phyloP scores from a whole-genome alignment of 2,329 filamentous ascomycete genomes.

The Volutella citrinella region DNA sequence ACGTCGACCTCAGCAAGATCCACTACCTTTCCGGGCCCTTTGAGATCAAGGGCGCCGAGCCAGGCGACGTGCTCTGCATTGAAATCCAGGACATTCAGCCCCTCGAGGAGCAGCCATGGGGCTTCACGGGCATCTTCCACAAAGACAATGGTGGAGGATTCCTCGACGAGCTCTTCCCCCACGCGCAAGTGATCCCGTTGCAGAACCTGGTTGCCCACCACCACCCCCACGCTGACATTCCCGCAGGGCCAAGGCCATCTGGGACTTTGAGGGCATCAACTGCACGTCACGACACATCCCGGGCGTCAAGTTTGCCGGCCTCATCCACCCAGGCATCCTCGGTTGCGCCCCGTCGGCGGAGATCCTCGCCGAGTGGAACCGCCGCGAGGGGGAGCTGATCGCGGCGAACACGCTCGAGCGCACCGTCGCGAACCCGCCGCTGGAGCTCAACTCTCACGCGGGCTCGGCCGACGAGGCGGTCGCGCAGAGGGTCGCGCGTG shows the following conservation, averaged over 20 bases:
- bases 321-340: slow-evolving; percentile 90
- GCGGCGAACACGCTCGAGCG: slow-evolving; percentile 62
- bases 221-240: background rate
- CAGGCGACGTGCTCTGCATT: slow-evolving; percentile 79
- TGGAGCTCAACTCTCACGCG: slow-evolving; percentile 69
- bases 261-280: slow-evolving; percentile 59
- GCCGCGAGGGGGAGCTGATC: slow-evolving; percentile 77
- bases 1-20: slow-evolving; percentile 78
- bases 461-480: slow-evolving; percentile 59
- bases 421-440: slow-evolving; percentile 74
- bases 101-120: slow-evolving; percentile 81
- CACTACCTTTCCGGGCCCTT: slow-evolving; percentile 92
- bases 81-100: slow-evolving; percentile 95
- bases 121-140: slow-evolving; percentile 81
- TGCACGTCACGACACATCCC: slow-evolving; percentile 85
- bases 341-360: slow-evolving; percentile 82
- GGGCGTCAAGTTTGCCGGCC: slow-evolving; percentile 79
- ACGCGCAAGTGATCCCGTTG: slow-evolving; percentile 68
- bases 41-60: slow-evolving; percentile 78
- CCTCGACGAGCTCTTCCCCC: slow-evolving; percentile 80
- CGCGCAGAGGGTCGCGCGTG: slow-evolving; percentile 65
- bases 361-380: slow-evolving; percentile 79
- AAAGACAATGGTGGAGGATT: slow-evolving; percentile 85
- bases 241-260: slow-evolving; percentile 52
- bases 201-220: no score